These are phyloP conservation scores for Xylaria telfairii DNA, from an alignment of 495 filamentous ascomycete genomes.

Conservation along the genomic window DNA sequence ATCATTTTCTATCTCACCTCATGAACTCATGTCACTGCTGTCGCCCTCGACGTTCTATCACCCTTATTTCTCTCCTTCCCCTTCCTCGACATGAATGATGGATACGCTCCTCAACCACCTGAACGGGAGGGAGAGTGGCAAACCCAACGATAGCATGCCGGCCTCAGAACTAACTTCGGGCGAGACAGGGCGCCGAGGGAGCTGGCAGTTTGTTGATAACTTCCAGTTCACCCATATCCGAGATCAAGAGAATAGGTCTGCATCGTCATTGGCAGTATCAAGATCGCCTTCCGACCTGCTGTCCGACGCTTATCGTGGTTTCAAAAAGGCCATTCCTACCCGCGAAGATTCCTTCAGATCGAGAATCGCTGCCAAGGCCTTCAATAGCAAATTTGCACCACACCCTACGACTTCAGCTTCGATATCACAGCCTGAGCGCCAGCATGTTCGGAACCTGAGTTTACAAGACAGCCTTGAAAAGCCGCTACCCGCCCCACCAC, in stretches of 20 bases:
- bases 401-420: constrained; percentile 38
- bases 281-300: constrained; percentile 52
- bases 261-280: constrained; percentile 31
- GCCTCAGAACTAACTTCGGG: constrained; percentile 21
- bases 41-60: not conserved
- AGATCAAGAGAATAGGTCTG: constrained; percentile 40
- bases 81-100: not conserved
- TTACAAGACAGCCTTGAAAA: constrained; percentile 58
- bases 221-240: constrained; percentile 48
- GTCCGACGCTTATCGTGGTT: constrained; percentile 55
- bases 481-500: constrained; percentile 57
- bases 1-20: constrained; percentile 9
- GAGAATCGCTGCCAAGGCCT: constrained; percentile 39
- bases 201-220: constrained; percentile 29
- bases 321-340: constrained; percentile 54
- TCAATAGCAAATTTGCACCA: constrained; percentile 27
- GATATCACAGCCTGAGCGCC: constrained; percentile 40
- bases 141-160: constrained; percentile 13
- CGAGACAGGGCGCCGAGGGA: constrained; percentile 19
- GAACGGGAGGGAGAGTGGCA: constrained; percentile 12
- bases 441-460: constrained; percentile 55
- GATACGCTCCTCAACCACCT: not conserved
- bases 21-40: not conserved
- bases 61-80: not conserved
- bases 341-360: constrained; percentile 47